Evolutionary conservation across 2,329 filamentous ascomycete species (phyloP).

Genomic region (Cytospora piceicola): DNA sequence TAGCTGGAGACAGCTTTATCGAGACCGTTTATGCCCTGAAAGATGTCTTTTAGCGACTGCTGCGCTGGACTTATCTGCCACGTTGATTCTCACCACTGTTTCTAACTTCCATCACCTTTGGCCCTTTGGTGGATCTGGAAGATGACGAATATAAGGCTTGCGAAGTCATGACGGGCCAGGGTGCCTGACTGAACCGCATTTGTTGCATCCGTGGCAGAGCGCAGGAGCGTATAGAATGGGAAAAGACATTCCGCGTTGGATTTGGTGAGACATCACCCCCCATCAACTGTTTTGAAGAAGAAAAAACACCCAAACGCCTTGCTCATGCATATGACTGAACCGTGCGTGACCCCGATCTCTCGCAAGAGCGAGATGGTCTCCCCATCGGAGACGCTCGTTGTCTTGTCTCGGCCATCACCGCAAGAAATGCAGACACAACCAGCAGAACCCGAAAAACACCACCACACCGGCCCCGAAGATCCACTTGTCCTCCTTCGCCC

Average conservation of each 20-base stretch:
- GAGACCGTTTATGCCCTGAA: too few relatives aligned
- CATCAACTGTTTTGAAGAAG: neutral
- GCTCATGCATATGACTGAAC: slow-evolving; percentile 24
- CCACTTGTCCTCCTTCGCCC: slow-evolving; percentile 96
- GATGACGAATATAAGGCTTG: neutral
- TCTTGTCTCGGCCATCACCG: slow-evolving; percentile 51
- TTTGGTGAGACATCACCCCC: slow-evolving; percentile 8
- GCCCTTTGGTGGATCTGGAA: too few relatives aligned
- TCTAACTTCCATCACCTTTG: too few relatives aligned
- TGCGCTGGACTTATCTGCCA: neutral
- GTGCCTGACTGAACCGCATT: neutral
- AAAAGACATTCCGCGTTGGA: neutral
- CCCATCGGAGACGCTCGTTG: neutral
- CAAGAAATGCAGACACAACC: slow-evolving; percentile 84
- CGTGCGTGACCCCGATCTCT: neutral
- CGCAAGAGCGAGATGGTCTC: too few relatives aligned
- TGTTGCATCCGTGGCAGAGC: neutral
- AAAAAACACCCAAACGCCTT: slow-evolving; percentile 25
- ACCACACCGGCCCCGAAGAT: slow-evolving; percentile 90
- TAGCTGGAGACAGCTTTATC: neutral
- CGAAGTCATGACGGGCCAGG: neutral
- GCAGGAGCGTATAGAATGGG: neutral
- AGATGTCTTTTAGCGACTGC: too few relatives aligned
- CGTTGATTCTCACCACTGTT: neutral
- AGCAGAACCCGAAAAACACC: slow-evolving; percentile 89